A percentile compares a stretch with the other conserved stretches of the same genome.
Evolutionary conservation across 352 stramenopile genomes (phyloP).

Genomic region (Phytophthora citricola): DNA sequence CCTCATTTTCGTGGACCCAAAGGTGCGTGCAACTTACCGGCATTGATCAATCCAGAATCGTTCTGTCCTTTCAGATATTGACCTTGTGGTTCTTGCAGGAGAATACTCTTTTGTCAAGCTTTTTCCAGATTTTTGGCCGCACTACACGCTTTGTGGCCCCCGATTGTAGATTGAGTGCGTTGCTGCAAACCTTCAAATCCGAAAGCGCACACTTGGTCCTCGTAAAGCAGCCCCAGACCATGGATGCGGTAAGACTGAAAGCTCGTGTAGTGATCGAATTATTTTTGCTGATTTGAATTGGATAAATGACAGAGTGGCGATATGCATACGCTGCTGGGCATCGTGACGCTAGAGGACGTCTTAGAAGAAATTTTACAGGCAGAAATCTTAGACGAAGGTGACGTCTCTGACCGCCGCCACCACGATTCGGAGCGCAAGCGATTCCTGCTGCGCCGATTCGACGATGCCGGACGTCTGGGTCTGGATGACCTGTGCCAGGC

Average conservation of each 20-base stretch:
- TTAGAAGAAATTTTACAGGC: constrained; percentile 97
- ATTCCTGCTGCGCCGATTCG: constrained; percentile 56
- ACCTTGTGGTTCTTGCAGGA: constrained; percentile 52
- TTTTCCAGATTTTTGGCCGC: constrained; percentile 74
- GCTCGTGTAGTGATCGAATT: neutral
- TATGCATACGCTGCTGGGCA: constrained; percentile 94
- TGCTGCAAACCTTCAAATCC: constrained; percentile 95
- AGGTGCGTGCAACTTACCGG: constrained; percentile 69
- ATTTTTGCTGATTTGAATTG: neutral
- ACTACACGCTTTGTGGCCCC: constrained; percentile 84
- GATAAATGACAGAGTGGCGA: constrained; percentile 67
- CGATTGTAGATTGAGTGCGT: constrained; percentile 92
- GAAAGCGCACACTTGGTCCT: constrained; percentile 94
- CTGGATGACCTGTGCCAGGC: constrained; percentile 51
- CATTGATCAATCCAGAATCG: no score
- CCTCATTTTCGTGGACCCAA: constrained; percentile 98
- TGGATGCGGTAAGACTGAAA: constrained; percentile 31
- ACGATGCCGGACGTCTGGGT: constrained; percentile 50
- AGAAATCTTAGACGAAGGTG: constrained; percentile 97
- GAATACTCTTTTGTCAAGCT: constrained; percentile 64
- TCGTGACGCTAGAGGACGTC: constrained; percentile 99
- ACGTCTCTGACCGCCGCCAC: constrained; percentile 56
- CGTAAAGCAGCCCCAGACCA: constrained; percentile 93
- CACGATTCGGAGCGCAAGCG: constrained; percentile 57
- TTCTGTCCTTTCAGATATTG: constrained; percentile 50